Percentiles rank a stretch among this genome's conserved stretches.
phyloP scores from a whole-genome alignment of 768 basidiomycete genomes.

The Lentinula lateritia region DNA sequence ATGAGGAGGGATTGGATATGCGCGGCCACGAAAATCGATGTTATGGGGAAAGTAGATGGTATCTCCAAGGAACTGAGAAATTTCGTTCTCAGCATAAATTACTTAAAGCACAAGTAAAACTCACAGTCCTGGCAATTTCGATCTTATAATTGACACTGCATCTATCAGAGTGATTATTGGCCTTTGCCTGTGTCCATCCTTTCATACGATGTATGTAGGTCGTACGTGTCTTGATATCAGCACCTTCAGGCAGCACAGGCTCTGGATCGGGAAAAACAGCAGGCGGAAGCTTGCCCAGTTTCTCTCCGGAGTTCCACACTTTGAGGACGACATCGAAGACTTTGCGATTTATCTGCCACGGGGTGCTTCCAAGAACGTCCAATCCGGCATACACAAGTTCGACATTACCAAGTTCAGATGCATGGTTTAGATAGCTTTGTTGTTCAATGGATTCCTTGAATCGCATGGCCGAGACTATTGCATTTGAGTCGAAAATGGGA shows the following conservation, averaged over 20 bases:
- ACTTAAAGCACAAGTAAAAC: slow-evolving; percentile 19
- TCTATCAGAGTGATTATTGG: slow-evolving; percentile 84
- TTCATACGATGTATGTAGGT: slow-evolving; percentile 54
- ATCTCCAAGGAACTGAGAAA: slow-evolving; percentile 73
- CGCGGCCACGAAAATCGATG: slow-evolving; percentile 94
- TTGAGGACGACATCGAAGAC: slow-evolving; percentile 70
- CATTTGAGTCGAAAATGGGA: slow-evolving; percentile 4
- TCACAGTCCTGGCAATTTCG: slow-evolving; percentile 87
- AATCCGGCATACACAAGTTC: slow-evolving; percentile 85
- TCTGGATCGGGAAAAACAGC: slow-evolving; percentile 59
- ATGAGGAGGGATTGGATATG: slow-evolving; percentile 95
- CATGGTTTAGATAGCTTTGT: slow-evolving; percentile 66
- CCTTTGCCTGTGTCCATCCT: slow-evolving; percentile 50
- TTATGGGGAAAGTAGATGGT: slow-evolving; percentile 92
- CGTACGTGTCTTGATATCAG: slow-evolving; percentile 50
- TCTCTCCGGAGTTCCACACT: slow-evolving; percentile 85
- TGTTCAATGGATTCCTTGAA: slow-evolving; percentile 91
- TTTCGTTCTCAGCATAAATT: slow-evolving; percentile 6
- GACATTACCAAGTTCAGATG: slow-evolving; percentile 67
- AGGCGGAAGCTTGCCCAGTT: slow-evolving; percentile 82
- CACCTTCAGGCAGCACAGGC: slow-evolving; percentile 38
- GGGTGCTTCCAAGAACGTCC: slow-evolving; percentile 84
- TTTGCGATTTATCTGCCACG: slow-evolving; percentile 82
- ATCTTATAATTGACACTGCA: slow-evolving; percentile 96
- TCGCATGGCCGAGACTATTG: slow-evolving; percentile 73